These are phyloP conservation scores for Aulographum hederae DNA, from an alignment of 2,329 filamentous ascomycete genomes.

Conservation along the genomic window DNA sequence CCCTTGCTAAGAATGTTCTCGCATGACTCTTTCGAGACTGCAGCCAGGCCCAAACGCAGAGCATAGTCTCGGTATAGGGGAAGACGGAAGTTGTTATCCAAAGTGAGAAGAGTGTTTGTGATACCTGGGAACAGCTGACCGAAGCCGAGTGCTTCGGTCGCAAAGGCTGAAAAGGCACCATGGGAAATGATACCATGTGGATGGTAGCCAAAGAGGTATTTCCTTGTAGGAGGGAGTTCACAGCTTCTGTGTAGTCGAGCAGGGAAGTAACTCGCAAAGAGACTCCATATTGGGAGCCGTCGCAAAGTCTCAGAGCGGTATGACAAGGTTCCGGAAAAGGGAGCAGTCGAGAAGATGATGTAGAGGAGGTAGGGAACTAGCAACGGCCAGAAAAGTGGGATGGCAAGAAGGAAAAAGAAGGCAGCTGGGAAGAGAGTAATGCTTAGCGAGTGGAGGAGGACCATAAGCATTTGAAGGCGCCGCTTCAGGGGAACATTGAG, in stretches of 20 bases:
- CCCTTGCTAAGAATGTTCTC: slow-evolving; percentile 72
- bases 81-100: slow-evolving; percentile 91
- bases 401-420: slow-evolving; percentile 84
- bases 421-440: slow-evolving; percentile 39
- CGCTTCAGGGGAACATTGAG: slow-evolving; percentile 45
- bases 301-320: slow-evolving; percentile 62
- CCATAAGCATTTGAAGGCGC: slow-evolving; percentile 29
- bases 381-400: slow-evolving; percentile 79
- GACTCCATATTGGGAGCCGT: slow-evolving; percentile 58
- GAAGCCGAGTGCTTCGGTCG: slow-evolving; percentile 78
- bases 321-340: slow-evolving; percentile 55
- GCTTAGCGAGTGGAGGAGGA: slow-evolving; percentile 30
- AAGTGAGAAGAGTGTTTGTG: slow-evolving; percentile 78
- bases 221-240: slow-evolving; percentile 59
- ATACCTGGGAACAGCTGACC: slow-evolving; percentile 80
- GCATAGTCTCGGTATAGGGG: slow-evolving; percentile 90
- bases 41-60: slow-evolving; percentile 70
- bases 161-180: slow-evolving; percentile 85
- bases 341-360: slow-evolving; percentile 60
- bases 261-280: slow-evolving; percentile 88
- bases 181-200: slow-evolving; percentile 96
- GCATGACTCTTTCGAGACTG: slow-evolving; percentile 81
- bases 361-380: slow-evolving; percentile 65
- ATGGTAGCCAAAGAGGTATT: slow-evolving; percentile 95
- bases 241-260: slow-evolving; percentile 72